Conservation (phyloP, 331 rosid genomes). For the Quercus tomentella region DNA sequence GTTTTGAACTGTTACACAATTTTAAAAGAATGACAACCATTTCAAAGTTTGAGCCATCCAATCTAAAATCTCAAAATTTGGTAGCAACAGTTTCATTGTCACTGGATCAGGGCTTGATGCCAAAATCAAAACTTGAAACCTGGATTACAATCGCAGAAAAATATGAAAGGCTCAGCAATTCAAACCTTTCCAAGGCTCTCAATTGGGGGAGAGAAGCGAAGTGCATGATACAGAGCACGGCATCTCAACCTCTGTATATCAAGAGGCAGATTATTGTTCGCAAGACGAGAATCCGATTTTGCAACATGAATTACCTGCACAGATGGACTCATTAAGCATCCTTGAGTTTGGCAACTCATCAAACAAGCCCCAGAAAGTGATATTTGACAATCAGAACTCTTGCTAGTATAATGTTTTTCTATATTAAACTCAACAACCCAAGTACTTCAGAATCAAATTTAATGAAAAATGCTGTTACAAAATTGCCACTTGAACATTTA, state of each 20-base stretch:
- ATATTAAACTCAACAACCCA: background rate
- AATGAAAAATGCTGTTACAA: background rate
- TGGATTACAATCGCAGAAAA: background rate
- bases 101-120: background rate
- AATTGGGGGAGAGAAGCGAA: conserved; percentile 79
- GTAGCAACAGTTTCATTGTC: background rate
- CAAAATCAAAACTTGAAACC: conserved; percentile 3
- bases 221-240: conserved; percentile 82
- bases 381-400: background rate
- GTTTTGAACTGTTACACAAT: background rate
- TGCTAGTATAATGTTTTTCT: background rate
- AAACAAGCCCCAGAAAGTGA: background rate
- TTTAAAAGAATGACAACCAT: background rate
- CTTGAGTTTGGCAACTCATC: background rate
- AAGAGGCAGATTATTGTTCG: conserved; percentile 81
- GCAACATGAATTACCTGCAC: conserved; percentile 85
- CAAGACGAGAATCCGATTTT: conserved; percentile 90
- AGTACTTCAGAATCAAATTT: background rate
- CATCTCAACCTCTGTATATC: conserved; percentile 92
- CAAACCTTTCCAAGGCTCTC: conserved; percentile 87
- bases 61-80: background rate
- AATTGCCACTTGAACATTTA: background rate
- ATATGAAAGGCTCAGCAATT: background rate
- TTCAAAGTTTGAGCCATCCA: background rate
- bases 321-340: conserved; percentile 26